Evolutionary conservation across 2,329 filamentous ascomycete genomes (phyloP), one percentile per base, ranked within the genome.

Genomic region (Colletotrichum euphorbiae): DNA sequence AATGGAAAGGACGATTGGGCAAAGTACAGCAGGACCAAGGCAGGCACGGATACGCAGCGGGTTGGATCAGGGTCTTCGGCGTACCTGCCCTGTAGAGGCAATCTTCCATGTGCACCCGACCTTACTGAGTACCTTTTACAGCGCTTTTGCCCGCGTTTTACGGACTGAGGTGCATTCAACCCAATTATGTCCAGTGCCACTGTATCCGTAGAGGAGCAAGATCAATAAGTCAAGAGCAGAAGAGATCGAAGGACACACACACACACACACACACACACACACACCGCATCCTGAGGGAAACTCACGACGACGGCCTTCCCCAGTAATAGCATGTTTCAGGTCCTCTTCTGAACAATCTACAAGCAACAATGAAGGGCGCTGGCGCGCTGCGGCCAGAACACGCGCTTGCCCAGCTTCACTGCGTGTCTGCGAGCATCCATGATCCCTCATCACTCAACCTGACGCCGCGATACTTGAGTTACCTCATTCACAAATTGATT

Each of bases 271-370:
- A 54, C 8, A 54, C 31, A 54, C 36, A 54, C 36, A 21, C 21
- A 45, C 59, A 36, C 62, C 43, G 33, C 62, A 60, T 52, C 43
- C 62, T 60, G 19, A 59, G 33, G 45, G 19, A 48, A 40, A 43
- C n/a, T 19, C 24, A 8, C 43, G 43, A 62, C 21, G 28, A 58
- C 64, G n/a, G 17, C 60, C 65, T 42, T 65, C 46, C 60, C 61
- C 60, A 65, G 60, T 54, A 33, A 33, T 42, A 12, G 40, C 51
- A 45, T 40, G 65, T 68, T 68, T 68, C 65, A 68, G 60, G 60
- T 65, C n/a, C 21, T 57, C 45, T 64, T 13, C 9, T 38, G 38
- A 65, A 54, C 38, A 68, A 68, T 67, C 19, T 59, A 68, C 60
- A 68, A 58, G 52, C 65, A 57, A 58, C 61, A 59, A 64, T 54